phyloP scores from a whole-genome alignment of 202 grass and related monocot species.

The Hordeum pubiflorum region DNA sequence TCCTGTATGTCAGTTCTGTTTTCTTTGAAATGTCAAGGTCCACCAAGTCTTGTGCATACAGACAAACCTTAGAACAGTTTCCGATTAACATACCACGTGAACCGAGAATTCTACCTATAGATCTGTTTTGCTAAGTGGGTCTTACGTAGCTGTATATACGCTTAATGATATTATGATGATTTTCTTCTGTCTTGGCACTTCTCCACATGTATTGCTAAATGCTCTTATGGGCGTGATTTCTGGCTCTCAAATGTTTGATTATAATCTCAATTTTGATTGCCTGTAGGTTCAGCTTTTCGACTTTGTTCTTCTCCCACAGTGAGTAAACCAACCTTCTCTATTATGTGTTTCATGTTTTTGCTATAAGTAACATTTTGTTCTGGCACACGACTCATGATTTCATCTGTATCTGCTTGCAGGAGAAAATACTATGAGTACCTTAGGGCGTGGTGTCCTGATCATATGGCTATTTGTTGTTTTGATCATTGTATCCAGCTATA shows the following conservation, averaged over 20 bases:
- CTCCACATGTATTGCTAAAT: not conserved
- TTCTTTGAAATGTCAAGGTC: not conserved
- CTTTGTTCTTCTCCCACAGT: constrained; percentile 97
- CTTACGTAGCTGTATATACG: too few relatives aligned
- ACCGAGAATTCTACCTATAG: too few relatives aligned
- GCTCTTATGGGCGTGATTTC: not conserved
- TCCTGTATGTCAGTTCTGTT: not conserved
- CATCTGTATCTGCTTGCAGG: constrained; percentile 31
- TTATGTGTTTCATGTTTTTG: not conserved
- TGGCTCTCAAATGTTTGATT: not conserved
- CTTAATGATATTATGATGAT: not conserved
- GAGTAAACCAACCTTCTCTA: constrained; percentile 46
- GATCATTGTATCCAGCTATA: constrained; percentile 94
- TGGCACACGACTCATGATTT: constrained; percentile 5
- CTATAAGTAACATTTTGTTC: constrained; percentile 5
- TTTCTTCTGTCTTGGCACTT: not conserved
- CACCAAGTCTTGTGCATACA: not conserved
- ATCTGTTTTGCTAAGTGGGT: too few relatives aligned
- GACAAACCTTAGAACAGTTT: not conserved
- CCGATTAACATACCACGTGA: not conserved
- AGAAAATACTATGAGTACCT: constrained; percentile 68
- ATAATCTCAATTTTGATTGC: constrained; percentile 15
- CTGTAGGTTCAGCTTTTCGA: constrained; percentile 97
- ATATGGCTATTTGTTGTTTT: constrained; percentile 98
- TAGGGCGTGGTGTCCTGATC: constrained; percentile 71